These are phyloP conservation scores for Populus tremula DNA, from an alignment of 345 rosid genomes.

Conservation along the genomic window DNA sequence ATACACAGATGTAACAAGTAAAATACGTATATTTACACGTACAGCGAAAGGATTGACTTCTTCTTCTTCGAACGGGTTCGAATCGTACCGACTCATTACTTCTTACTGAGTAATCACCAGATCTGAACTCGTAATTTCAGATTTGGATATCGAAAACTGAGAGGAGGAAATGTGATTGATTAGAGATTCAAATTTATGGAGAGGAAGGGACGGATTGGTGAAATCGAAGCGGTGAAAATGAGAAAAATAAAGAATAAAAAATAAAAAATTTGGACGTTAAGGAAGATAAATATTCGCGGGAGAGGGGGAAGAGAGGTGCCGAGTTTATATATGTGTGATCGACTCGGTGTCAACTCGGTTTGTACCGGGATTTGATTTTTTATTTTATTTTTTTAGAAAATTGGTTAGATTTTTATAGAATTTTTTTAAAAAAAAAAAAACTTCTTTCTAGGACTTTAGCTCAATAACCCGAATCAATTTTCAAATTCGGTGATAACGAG, in stretches of 20 bases:
- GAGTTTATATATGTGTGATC: not conserved
- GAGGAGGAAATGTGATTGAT: not conserved
- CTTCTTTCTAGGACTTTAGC: too few species aligned
- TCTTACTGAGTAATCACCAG: constrained; percentile 18
- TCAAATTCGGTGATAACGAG: too few species aligned
- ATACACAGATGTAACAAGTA: not conserved
- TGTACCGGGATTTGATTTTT: not conserved
- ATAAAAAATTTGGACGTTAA: not conserved
- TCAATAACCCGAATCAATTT: too few species aligned
- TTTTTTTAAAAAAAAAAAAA: too few species aligned
- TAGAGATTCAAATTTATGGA: not conserved
- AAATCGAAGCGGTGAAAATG: not conserved
- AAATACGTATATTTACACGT: constrained; percentile 15
- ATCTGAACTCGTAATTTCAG: not conserved
- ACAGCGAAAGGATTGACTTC: constrained; percentile 95
- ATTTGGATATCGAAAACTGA: not conserved
- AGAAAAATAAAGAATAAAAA: not conserved
- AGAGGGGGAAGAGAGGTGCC: not conserved
- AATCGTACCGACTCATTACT: constrained; percentile 62
- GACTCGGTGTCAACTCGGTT: not conserved
- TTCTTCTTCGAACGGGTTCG: constrained; percentile 83
- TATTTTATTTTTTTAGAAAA: not conserved
- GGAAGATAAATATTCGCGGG: not conserved
- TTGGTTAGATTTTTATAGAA: too few species aligned
- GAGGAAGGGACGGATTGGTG: not conserved